Evolutionary conservation across 108 stramenopile species (phyloP), one percentile per base, ranked within the genome.

Genomic region (Parietichytrium sp.): DNA sequence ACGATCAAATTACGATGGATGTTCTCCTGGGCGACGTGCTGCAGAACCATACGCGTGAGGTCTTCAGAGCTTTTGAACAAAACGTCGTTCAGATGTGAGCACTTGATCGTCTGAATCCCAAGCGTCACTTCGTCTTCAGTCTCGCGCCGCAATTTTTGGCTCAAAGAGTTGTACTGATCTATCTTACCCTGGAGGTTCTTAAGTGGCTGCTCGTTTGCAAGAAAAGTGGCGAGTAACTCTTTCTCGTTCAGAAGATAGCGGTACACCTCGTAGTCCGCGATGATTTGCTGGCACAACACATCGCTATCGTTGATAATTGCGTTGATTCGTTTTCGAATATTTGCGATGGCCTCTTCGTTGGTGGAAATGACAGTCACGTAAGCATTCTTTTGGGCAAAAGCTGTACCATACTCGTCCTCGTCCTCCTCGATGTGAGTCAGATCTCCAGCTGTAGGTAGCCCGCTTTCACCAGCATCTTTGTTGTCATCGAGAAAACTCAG

Each of bases 291-390:
- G 42, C 61, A 72, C 10, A 25, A 6, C 12, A 10, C 61, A 42
- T 27, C 6, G 45, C 61, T 72, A 6, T 33, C 61, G 20, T 45
- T 10, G 0, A 72, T 33, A 10, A 72, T 2, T 0, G 10, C 38
- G 10, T 72, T 42, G 20, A 72, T 72, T 13, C 20, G 16, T 23
- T 18, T 10, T 42, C 20, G 10, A 1, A 72, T 33, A 8, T 25
- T 16, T 0, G 10, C 18, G 13, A 72, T 25, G 0, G 61, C 18
- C 15, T 27, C 61, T 1, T 72, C 61, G 42, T 33, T 7, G 23
- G 61, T 33, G 1, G 61, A 72, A 25, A 72, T 72, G 8, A 45
- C 61, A 16, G 45, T 36, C 10, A 72, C 61, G 61, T 72, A 72
- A 12, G 61, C 45, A 10, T 42, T 10, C 1, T 72, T 33, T n/a